Percentiles rank a stretch among this genome's conserved stretches.
Conservation (phyloP, 345 rosid genomes). For the Dipteronia sinensis region DNA sequence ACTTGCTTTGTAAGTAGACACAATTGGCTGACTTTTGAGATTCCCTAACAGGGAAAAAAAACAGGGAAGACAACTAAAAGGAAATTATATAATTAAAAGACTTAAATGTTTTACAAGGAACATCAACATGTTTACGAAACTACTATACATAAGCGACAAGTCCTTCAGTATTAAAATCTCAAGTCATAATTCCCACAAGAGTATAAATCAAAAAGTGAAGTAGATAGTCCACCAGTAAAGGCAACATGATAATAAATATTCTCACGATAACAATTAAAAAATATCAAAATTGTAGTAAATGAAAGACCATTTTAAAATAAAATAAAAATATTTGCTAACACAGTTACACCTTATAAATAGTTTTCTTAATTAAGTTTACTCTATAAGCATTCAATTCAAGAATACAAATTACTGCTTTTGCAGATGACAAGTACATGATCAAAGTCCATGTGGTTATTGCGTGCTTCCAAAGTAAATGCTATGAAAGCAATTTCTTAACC, state of each 20-base stretch:
- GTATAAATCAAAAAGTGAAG: neutral
- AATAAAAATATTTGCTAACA: too few relatives aligned
- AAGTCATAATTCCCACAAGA: neutral
- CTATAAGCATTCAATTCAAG: neutral
- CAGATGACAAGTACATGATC: neutral
- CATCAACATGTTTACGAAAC: neutral
- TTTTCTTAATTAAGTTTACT: neutral
- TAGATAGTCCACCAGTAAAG: neutral
- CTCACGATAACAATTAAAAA: too few relatives aligned
- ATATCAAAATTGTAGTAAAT: too few relatives aligned
- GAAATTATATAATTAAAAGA: neutral
- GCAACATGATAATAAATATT: neutral
- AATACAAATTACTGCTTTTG: neutral
- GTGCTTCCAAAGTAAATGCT: neutral
- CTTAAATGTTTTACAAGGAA: neutral
- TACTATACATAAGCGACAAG: neutral
- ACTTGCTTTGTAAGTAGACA: neutral
- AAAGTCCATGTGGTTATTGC: neutral
- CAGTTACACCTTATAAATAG: neutral
- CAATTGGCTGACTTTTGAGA: neutral
- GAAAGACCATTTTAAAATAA: too few relatives aligned
- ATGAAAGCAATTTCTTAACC: neutral
- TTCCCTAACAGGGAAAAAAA: neutral
- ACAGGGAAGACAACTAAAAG: neutral
- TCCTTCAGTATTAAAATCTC: neutral